Conservation (phyloP, 2,329 filamentous ascomycete species). For the Hypomyces rosellus region DNA sequence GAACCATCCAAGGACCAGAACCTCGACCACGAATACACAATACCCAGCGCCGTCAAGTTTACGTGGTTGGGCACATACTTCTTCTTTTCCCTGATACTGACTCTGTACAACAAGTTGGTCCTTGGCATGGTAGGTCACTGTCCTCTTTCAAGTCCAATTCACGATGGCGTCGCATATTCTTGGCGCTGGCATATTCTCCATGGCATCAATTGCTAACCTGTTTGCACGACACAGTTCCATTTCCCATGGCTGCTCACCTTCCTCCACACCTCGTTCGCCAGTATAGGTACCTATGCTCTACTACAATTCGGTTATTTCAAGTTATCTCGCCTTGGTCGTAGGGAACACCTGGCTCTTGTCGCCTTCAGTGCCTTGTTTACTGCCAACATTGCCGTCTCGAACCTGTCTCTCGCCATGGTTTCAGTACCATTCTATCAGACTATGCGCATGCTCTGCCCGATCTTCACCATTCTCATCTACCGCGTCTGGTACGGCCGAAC, state of each 20-base stretch:
- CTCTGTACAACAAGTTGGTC: constrained; percentile 55
- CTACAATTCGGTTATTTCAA: constrained; percentile 46
- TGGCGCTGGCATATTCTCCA: background rate
- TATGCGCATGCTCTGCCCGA: constrained; percentile 54
- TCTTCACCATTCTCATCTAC: constrained; percentile 58
- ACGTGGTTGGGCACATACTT: constrained; percentile 48
- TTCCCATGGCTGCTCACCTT: constrained; percentile 57
- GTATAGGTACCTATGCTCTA: constrained; percentile 48
- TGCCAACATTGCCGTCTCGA: constrained; percentile 58
- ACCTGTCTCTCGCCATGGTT: constrained; percentile 54
- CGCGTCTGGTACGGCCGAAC: constrained; percentile 47
- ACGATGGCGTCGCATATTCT: background rate
- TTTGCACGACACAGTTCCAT: constrained; percentile 36
- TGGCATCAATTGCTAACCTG: background rate
- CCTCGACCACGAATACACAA: constrained; percentile 39
- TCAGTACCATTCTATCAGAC: constrained; percentile 63
- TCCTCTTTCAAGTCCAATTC: background rate
- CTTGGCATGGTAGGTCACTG: constrained; percentile 40
- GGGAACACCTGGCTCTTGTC: constrained; percentile 49
- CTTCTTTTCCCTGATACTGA: constrained; percentile 41
- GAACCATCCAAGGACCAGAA: constrained; percentile 28
- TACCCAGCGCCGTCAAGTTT: constrained; percentile 40
- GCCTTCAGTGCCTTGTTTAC: constrained; percentile 57
- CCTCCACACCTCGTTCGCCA: constrained; percentile 51
- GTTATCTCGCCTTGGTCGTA: constrained; percentile 43